These are phyloP conservation scores for Penicillium sp. DNA, from an alignment of 2,329 filamentous ascomycete species.

Conservation along the genomic window DNA sequence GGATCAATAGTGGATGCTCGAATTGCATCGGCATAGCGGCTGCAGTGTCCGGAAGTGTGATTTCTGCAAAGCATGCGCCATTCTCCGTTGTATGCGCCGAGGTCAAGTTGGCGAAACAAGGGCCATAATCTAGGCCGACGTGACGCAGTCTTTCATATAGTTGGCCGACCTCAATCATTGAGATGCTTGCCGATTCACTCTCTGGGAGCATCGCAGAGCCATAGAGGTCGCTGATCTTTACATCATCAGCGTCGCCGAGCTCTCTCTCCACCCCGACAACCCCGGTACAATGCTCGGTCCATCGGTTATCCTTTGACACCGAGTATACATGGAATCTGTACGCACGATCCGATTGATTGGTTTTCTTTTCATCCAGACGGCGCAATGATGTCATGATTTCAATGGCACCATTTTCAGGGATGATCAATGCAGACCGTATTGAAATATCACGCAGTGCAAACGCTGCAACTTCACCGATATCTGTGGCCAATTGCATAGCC, in stretches of 20 bases:
- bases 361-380: neutral
- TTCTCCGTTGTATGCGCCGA: constrained; percentile 9
- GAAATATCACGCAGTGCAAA: constrained; percentile 20
- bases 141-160: constrained; percentile 26
- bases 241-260: neutral
- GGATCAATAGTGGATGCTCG: constrained; percentile 26
- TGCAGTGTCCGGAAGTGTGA: constrained; percentile 26
- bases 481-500: constrained; percentile 9
- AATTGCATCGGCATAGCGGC: constrained; percentile 27
- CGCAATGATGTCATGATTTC: constrained; percentile 18
- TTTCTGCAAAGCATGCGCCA: constrained; percentile 15
- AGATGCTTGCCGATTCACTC: constrained; percentile 4
- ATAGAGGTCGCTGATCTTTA: neutral
- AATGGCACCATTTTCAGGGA: constrained; percentile 14
- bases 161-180: constrained; percentile 14
- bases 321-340: constrained; percentile 24
- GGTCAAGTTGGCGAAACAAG: constrained; percentile 25
- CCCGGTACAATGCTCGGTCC: constrained; percentile 27
- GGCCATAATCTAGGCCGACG: constrained; percentile 29
- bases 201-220: neutral
- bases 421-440: constrained; percentile 24
- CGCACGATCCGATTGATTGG: neutral
- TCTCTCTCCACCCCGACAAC: constrained; percentile 1
- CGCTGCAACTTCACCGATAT: neutral
- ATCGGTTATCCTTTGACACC: constrained; percentile 16